Evolutionary conservation across 2,329 filamentous ascomycete genomes (phyloP), one percentile per base, ranked within the genome.

Genomic region (Colletotrichum costaricense): DNA sequence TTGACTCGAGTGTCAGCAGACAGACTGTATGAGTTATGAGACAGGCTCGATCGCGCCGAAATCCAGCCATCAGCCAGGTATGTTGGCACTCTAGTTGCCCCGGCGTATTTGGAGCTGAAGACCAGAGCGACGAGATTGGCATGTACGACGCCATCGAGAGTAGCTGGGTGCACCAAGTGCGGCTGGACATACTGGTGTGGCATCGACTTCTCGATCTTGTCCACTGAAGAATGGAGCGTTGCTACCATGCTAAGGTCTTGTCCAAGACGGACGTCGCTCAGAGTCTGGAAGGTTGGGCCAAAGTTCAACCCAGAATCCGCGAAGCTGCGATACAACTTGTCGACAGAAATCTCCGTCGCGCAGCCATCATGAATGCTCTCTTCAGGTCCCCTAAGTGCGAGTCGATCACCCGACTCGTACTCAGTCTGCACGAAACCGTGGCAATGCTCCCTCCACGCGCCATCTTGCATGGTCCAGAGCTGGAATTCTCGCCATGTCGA

Each of bases 81-180:
- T 1, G 58, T 72, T 2, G 72, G 73, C 5, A 75, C 73, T 14
- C 67, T 67, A 9, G 73, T 67, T 9, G 60, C 30, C 8, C 42
- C 42, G 4, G 62, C 22, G n/a, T 63, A 19, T n/a, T 59, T 33
- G 26, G 65, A 22, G 38, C 49, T 59, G n/a, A 55, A 56, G 22
- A 57, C 63, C 2, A 76, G 26, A 2, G 68, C 54, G 6, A 79
- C 72, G 6, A 75, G 38, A n/a, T 70, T 58, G 63, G 68, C 72
- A 42, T 84, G 82, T 5, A 84, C 78, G 0, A 82, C 62, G 19
- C 78, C 76, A 59, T 84, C 82, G 2, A 84, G 72, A 0, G 82
- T 78, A 19, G 79, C 76, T 2, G 83, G 83, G 66, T 84, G 83
- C 2, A 84, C 79, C 6, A 83, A 54, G 74, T 81, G 79, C 26